Conservation (phyloP, 106 monocot species). For the Phalaenopsis equestris region DNA sequence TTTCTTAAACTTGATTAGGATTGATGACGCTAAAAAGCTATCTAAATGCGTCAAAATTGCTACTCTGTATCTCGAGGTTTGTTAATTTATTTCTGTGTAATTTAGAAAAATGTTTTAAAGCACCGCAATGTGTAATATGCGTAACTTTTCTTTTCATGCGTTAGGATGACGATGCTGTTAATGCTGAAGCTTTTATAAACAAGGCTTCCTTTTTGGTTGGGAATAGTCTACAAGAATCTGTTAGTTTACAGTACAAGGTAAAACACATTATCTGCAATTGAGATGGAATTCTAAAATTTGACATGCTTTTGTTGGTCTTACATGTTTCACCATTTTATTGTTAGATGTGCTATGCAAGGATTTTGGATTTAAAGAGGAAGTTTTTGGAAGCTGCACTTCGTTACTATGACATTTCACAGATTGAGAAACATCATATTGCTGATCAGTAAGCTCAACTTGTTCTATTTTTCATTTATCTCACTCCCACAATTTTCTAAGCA, state of each 20-base stretch:
- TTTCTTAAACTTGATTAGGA: constrained; percentile 24
- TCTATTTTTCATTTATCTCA: neutral
- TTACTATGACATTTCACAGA: constrained; percentile 98
- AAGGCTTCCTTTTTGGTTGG: constrained; percentile 98
- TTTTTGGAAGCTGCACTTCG: constrained; percentile 98
- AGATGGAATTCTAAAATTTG: neutral
- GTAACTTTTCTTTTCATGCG: constrained; percentile 3
- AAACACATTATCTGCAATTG: constrained; percentile 2
- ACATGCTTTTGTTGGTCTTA: neutral
- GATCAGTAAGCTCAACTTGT: constrained; percentile 69
- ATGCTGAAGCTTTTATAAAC: constrained; percentile 95
- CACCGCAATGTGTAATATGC: neutral
- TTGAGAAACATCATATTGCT: constrained; percentile 87
- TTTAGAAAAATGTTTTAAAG: neutral
- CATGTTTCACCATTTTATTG: constrained; percentile 10
- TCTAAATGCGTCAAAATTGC: constrained; percentile 99
- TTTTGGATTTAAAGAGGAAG: constrained; percentile 87
- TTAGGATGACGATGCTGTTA: constrained; percentile 95
- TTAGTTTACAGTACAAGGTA: constrained; percentile 96
- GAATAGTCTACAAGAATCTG: constrained; percentile 79
- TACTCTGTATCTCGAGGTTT: constrained; percentile 95
- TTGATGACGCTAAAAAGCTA: constrained; percentile 90
- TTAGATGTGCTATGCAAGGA: constrained; percentile 97
- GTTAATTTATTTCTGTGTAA: neutral
- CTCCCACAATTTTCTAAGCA: neutral